Evolutionary conservation across 2,329 filamentous ascomycete genomes (phyloP), one percentile per base, ranked within the genome.

Genomic region (Cercospora sp.): DNA sequence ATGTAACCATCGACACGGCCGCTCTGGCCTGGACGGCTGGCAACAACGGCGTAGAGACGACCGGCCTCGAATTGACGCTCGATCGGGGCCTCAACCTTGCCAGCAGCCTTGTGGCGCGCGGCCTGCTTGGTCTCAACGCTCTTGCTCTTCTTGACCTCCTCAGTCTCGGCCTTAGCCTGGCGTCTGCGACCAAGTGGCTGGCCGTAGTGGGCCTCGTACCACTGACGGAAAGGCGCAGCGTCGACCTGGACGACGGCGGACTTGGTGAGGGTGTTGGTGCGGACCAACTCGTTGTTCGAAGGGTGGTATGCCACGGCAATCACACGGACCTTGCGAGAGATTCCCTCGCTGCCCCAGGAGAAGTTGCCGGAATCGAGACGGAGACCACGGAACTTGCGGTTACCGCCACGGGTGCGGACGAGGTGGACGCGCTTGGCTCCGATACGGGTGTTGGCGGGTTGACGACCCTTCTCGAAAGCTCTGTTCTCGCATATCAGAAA

Each of bases 161-260:
- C 88, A 78, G 86, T 86, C 79, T 86, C 83, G 79, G 85, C 85
- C 80, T 84, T 82, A 81, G 86, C 86, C 85, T 96, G 94, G 83
- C 90, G 88, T 88, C 97, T 93, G 86, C 94, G 92, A 83, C 95
- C 95, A 74, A 99, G 82, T 79, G 87, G 79, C 85, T 92, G 88
- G 82, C 95, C 95, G 89, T 99, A 99, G 91, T 99, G 95, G 78
- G 95, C 93, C 90, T 99, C 95, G 87, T 97, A 99, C 95, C 95
- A 99, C 87, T 98, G 94, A 84, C 95, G 89, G 92, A 99, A 99
- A 77, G 95, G 95, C 74, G 95, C 93, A 79, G 96, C 95, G 85
- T 99, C 95, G 85, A 99, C 87, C 89, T 99, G 95, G 83, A 99
- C 92, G 81, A 99, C 92, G 86, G 95, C 95, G 82, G 93, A 93